These are phyloP conservation scores for Pichia kluyveri DNA, from an alignment of 805 yeast species.

Conservation along the genomic window DNA sequence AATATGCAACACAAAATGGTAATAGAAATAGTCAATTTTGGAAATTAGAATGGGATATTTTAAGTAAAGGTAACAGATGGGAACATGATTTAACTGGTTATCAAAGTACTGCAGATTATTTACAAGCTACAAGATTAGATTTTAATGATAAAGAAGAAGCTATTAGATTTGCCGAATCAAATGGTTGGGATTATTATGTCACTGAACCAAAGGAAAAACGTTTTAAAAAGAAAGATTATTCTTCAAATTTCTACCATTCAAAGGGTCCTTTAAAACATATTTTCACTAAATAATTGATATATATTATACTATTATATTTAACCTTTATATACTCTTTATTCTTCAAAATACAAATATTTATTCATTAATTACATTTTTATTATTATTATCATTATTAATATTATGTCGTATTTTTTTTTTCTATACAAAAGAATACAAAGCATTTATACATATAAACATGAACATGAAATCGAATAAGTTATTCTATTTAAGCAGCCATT, in stretches of 20 bases:
- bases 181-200: conserved; percentile 78
- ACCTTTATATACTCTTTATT: background rate
- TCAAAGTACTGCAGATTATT: conserved; percentile 69
- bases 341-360: no score
- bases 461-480: background rate
- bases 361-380: no score
- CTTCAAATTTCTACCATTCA: conserved; percentile 61
- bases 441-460: background rate
- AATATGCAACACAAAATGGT: conserved; percentile 78
- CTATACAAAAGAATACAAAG: no score
- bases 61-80: conserved; percentile 75
- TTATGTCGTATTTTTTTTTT: no score
- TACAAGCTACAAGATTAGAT: conserved; percentile 71
- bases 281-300: conserved; percentile 52
- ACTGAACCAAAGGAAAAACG: conserved; percentile 73
- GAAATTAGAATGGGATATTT: conserved; percentile 80
- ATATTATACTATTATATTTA: background rate
- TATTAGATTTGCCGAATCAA: conserved; percentile 60
- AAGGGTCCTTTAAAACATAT: conserved; percentile 68
- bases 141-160: conserved; percentile 74
- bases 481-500: background rate
- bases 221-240: conserved; percentile 67
- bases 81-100: conserved; percentile 85
- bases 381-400: no score
- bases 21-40: conserved; percentile 43